phyloP scores from a whole-genome alignment of 305 asterid species.

The Petunia hybrid region DNA sequence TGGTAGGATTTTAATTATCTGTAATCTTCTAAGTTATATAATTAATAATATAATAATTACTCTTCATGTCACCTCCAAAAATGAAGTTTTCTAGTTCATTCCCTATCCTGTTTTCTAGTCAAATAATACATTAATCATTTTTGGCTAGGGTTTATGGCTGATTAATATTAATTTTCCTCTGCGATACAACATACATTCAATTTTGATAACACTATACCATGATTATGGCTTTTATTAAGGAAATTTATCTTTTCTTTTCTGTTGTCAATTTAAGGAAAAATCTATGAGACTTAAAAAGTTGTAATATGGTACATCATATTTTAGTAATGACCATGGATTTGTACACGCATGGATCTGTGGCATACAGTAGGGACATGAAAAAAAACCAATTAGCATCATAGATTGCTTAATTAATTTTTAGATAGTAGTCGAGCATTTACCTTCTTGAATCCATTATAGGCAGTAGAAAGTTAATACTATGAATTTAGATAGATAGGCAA shows the following conservation, averaged over 20 bases:
- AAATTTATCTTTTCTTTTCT: background rate
- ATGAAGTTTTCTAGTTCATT: slow-evolving; percentile 5
- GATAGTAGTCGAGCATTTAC: background rate
- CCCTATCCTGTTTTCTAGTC: background rate
- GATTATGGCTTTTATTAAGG: background rate
- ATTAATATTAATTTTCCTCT: background rate
- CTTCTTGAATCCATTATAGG: too few species aligned
- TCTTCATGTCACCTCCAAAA: background rate
- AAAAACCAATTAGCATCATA: background rate
- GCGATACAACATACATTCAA: background rate
- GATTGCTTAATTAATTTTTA: background rate
- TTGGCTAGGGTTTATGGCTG: background rate
- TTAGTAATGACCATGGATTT: too few species aligned
- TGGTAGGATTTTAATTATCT: background rate
- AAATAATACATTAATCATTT: background rate
- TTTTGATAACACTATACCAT: background rate
- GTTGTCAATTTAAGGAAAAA: background rate
- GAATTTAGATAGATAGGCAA: too few species aligned
- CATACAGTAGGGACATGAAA: too few species aligned
- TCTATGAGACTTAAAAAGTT: background rate
- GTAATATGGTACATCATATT: too few species aligned
- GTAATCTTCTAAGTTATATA: background rate
- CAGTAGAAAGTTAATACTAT: too few species aligned
- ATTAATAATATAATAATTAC: slow-evolving; percentile 10
- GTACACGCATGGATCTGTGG: too few species aligned